A percentile compares a stretch with the other conserved stretches of the same genome.
Conservation (phyloP, 306 rosid species). For the Rosa rugosa region DNA sequence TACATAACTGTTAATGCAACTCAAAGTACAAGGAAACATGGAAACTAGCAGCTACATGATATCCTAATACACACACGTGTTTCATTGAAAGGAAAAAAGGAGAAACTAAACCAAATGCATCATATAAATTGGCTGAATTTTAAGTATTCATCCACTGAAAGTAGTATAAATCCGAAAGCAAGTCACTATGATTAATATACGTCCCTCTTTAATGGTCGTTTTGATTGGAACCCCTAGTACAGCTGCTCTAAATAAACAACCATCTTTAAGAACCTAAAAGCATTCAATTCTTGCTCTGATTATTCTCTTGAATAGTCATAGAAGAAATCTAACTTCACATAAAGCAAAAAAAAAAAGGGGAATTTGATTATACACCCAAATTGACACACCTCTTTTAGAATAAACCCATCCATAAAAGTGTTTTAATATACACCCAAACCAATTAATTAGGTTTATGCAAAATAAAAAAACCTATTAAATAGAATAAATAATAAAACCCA, state of each 20-base stretch:
- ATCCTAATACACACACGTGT: background rate
- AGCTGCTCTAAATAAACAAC: slow-evolving; percentile 75
- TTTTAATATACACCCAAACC: no score
- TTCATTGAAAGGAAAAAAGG: background rate
- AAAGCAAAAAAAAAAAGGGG: no score
- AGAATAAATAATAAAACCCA: no score
- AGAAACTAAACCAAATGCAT: background rate
- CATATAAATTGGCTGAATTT: background rate
- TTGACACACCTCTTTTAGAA: no score
- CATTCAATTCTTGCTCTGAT: slow-evolving; percentile 28
- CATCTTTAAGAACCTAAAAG: slow-evolving; percentile 81
- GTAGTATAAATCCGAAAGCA: background rate
- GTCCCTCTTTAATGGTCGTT: slow-evolving; percentile 97
- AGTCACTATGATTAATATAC: background rate
- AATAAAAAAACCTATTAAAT: no score
- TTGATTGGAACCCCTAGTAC: slow-evolving; percentile 94
- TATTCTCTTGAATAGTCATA: slow-evolving; percentile 4
- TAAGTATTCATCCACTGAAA: background rate
- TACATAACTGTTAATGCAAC: background rate
- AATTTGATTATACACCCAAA: no score
- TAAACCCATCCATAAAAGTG: no score
- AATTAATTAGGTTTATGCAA: no score
- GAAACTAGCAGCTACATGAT: background rate
- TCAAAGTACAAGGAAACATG: background rate
- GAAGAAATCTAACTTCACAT: background rate